A percentile compares a stretch with the other conserved stretches of the same genome.
Evolutionary conservation across 2,329 filamentous ascomycete genomes (phyloP).

Genomic region (Xylaria sp.): DNA sequence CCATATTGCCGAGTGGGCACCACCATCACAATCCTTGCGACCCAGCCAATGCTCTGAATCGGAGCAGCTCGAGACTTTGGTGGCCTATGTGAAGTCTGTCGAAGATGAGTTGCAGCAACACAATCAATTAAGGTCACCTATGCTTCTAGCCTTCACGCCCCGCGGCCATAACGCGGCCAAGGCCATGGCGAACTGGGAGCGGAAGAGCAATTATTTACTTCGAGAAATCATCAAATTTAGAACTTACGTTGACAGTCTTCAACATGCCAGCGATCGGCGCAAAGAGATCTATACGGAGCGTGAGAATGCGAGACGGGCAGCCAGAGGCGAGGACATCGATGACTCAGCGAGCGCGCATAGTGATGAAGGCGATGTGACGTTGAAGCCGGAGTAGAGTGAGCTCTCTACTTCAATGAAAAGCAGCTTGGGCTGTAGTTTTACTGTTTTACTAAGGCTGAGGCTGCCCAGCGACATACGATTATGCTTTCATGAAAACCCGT

Average conservation of each 20-base stretch:
- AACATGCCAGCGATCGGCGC: slow-evolving; percentile 75
- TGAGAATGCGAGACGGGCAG: slow-evolving; percentile 62
- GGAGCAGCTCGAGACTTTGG: slow-evolving; percentile 81
- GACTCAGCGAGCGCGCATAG: slow-evolving; percentile 47
- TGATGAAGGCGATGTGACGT: slow-evolving; percentile 35
- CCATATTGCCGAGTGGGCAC: slow-evolving; percentile 86
- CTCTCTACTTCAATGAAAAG: background rate
- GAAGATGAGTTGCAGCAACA: slow-evolving; percentile 87
- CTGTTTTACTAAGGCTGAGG: background rate
- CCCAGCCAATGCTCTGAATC: slow-evolving; percentile 80
- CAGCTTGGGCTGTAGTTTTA: background rate
- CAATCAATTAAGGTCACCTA: slow-evolving; percentile 86
- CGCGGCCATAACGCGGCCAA: slow-evolving; percentile 82
- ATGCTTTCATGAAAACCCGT: slow-evolving; percentile 11
- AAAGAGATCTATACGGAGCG: slow-evolving; percentile 75
- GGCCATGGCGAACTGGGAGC: slow-evolving; percentile 97
- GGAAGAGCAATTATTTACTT: slow-evolving; percentile 90
- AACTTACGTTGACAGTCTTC: slow-evolving; percentile 90
- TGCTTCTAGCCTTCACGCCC: slow-evolving; percentile 90
- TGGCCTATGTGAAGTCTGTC: slow-evolving; percentile 83
- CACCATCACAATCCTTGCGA: slow-evolving; percentile 90
- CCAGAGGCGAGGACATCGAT: slow-evolving; percentile 57
- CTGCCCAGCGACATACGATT: background rate
- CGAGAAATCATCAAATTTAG: slow-evolving; percentile 96
- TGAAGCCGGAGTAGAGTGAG: slow-evolving; percentile 35